phyloP scores from a whole-genome alignment of 352 stramenopile genomes.

The Globisporangium iwayamae region DNA sequence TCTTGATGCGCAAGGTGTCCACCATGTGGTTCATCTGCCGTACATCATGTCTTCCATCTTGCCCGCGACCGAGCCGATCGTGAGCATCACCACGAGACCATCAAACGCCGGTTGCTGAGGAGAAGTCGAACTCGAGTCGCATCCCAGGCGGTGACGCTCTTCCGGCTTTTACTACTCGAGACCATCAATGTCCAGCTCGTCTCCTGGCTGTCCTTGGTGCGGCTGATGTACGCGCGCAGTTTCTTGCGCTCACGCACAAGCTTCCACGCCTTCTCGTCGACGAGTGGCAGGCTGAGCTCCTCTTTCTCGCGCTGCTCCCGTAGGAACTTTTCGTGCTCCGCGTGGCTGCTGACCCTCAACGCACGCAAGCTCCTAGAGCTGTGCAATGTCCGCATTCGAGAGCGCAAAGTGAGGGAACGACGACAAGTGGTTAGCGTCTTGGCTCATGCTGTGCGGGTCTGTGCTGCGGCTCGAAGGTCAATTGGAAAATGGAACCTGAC shows the following conservation, averaged over 20 bases:
- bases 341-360: not conserved
- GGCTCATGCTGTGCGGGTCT: not conserved
- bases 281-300: not conserved
- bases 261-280: slow-evolving; percentile 4
- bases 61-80: slow-evolving; percentile 27
- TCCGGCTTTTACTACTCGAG: not conserved
- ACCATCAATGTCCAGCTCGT: not conserved
- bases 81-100: slow-evolving; percentile 23
- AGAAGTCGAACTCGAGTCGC: not conserved
- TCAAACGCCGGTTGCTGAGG: not conserved
- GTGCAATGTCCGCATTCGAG: not conserved
- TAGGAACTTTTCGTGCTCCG: slow-evolving; percentile 10
- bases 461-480: too few species aligned
- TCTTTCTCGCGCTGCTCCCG: not conserved
- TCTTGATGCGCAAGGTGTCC: slow-evolving; percentile 32
- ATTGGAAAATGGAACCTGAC: too few species aligned
- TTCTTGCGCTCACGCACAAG: slow-evolving; percentile 6
- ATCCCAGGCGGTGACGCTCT: too few species aligned
- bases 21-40: slow-evolving; percentile 28
- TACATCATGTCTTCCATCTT: slow-evolving; percentile 44
- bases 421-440: not conserved
- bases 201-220: slow-evolving; percentile 1
- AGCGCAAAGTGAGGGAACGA: slow-evolving; percentile 11
- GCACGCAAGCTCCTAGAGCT: slow-evolving; percentile 1
- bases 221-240: slow-evolving; percentile 5